These are phyloP conservation scores for Penicillium herquei DNA, from an alignment of 495 filamentous ascomycete species.

Conservation along the genomic window DNA sequence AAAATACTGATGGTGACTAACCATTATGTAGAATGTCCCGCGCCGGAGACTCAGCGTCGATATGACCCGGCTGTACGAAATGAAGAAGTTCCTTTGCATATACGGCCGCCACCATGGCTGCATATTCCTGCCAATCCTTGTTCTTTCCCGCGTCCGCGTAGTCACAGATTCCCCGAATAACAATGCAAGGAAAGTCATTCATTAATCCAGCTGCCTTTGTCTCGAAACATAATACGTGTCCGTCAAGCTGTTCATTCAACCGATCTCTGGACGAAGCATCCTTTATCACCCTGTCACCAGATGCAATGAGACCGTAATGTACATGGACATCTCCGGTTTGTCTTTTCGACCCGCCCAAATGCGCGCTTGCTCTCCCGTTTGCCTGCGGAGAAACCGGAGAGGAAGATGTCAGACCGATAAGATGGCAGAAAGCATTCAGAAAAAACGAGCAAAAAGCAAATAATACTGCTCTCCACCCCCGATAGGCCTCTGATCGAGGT, in stretches of 20 bases:
- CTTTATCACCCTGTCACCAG: conserved; percentile 1
- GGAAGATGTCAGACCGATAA: no score
- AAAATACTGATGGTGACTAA: no score
- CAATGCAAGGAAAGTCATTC: conserved; percentile 4
- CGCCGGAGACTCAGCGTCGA: background rate
- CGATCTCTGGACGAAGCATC: background rate
- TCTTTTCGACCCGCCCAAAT: background rate
- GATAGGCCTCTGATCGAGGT: no score
- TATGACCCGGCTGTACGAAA: background rate
- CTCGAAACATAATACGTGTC: conserved; percentile 5
- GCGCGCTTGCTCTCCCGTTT: background rate
- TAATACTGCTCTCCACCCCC: no score
- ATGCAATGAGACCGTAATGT: conserved; percentile 7
- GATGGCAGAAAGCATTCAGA: no score
- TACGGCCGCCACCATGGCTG: conserved; percentile 20
- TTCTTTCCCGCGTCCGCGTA: conserved; percentile 29
- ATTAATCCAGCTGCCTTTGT: conserved; percentile 6
- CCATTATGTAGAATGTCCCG: background rate
- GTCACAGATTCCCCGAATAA: conserved; percentile 25
- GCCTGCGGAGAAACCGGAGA: no score
- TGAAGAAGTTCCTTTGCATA: background rate
- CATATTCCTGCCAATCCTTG: conserved; percentile 27
- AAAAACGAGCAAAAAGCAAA: no score
- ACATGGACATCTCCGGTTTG: background rate
- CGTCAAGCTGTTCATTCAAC: background rate